Conservation (phyloP, 495 filamentous ascomycete genomes). For the Thermochaetoides thermophila region DNA sequence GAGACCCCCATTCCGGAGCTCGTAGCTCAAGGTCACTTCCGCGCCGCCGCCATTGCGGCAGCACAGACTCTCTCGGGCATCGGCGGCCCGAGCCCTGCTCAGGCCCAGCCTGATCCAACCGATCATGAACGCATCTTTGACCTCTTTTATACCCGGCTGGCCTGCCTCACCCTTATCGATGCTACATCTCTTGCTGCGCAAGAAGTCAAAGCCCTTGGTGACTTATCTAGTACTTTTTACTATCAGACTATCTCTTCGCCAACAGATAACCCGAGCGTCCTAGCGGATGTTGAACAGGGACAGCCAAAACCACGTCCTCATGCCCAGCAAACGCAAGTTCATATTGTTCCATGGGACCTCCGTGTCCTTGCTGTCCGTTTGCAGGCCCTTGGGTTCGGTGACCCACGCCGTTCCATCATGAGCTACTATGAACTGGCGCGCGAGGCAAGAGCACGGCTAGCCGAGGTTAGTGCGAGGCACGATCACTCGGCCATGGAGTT, state of each 20-base stretch:
- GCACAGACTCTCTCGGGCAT: conserved; percentile 45
- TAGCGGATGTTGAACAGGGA: too few species aligned
- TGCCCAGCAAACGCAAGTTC: conserved; percentile 11
- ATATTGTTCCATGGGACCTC: conserved; percentile 77
- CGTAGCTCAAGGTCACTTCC: conserved; percentile 45
- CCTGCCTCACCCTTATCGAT: conserved; percentile 65
- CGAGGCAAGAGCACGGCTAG: conserved; percentile 49
- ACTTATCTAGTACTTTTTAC: conserved; percentile 61
- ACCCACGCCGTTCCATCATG: conserved; percentile 70
- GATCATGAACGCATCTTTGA: conserved; percentile 53
- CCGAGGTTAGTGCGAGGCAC: conserved; percentile 15
- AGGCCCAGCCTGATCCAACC: conserved; percentile 26
- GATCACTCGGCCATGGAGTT: conserved; percentile 34
- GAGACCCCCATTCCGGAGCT: conserved; percentile 38
- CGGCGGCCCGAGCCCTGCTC: conserved; percentile 10
- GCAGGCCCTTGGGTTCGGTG: conserved; percentile 70
- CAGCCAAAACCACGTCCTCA: background rate
- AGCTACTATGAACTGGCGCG: conserved; percentile 76
- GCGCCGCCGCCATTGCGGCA: conserved; percentile 58
- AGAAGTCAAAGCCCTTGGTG: conserved; percentile 71
- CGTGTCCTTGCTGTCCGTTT: conserved; percentile 67
- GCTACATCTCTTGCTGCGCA: conserved; percentile 58
- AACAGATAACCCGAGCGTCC: background rate
- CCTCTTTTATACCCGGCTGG: conserved; percentile 68
- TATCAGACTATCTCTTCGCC: conserved; percentile 1